Base-by-base conservation (phyloP, 2,329 filamentous ascomycete genomes). In the Cercospora sojina region DNA sequence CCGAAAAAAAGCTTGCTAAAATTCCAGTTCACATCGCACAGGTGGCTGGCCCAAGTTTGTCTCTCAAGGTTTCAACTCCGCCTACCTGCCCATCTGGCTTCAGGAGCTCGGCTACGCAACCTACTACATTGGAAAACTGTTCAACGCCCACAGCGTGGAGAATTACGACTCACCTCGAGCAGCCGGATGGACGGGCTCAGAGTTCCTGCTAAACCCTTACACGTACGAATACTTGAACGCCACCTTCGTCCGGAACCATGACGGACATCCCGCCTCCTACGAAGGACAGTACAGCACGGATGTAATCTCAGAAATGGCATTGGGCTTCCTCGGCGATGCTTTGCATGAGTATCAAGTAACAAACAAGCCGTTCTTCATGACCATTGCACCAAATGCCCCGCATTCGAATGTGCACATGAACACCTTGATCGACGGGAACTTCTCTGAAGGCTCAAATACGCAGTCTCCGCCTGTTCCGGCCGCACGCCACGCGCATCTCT, bases 91-190 rank as follows among this genome's bases (percentile, higher is more conserved):
- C 0, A 75, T 91, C 0, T 92, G 90, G 89, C 77, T 92, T n/a
- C 87, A 91, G 70, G 76, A 84, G 3, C 86, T 85, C 0, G 89
- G 88, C 0, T 91, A 91, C 74, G 85, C 86, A 69, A 91, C 89
- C 0, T 91, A 90, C 73, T 92, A 91, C 71, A 86, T 86, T 0
- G 90, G 88, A n/a, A 92, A 92, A 74, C 80, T 91, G 4, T 89
- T 90, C 78, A 92, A 92, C 70, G 81, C 83, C 0, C 88, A 91
- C 60, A 85, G 80, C 0, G 80, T 85, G 1, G 73, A 81, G 0
- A 91, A 89, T 66, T 91, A 90, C 73, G 79, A 89, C 72, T 79
- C 81, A 3, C 85, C 88, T 0, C 82, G 79, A 49, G 82, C 85
- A 0, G 82, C 80, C 0, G 88, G 88, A 0, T 91, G 86, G 81